A percentile compares a stretch with the other conserved stretches of the same genome.
Conservation (phyloP, 129 eudicot genomes). For the Mikania micrantha region DNA sequence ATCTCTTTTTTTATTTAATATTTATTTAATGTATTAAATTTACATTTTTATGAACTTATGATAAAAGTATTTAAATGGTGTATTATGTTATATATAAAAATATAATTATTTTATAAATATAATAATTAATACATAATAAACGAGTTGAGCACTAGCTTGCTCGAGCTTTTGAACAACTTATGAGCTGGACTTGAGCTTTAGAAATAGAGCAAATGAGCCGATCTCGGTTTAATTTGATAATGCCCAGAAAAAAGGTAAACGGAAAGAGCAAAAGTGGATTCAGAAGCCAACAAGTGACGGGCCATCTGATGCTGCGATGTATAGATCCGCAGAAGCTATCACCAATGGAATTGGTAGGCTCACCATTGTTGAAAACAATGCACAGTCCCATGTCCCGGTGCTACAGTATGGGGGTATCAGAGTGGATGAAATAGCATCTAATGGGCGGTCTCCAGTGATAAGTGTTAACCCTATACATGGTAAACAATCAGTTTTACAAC, state of each 20-base stretch:
- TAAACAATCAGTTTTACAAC: conserved; percentile 36
- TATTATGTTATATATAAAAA: too few species aligned
- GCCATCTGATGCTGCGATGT: conserved; percentile 25
- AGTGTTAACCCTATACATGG: conserved; percentile 32
- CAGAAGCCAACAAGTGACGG: conserved; percentile 36
- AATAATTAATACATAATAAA: too few species aligned
- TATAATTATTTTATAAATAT: too few species aligned
- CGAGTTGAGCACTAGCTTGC: too few species aligned
- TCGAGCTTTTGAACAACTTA: too few species aligned
- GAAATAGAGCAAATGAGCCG: too few species aligned
- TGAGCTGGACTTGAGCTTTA: too few species aligned
- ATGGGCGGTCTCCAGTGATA: conserved; percentile 22
- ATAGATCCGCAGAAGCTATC: conserved; percentile 35
- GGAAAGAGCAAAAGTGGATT: conserved; percentile 43
- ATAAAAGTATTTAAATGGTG: too few species aligned
- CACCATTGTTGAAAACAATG: conserved; percentile 38
- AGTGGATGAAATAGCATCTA: conserved; percentile 5
- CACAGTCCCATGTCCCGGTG: conserved; percentile 29
- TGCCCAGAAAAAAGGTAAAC: conserved; percentile 39
- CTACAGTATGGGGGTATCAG: conserved; percentile 17
- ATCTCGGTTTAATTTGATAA: conserved; percentile 7
- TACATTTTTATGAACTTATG: too few species aligned
- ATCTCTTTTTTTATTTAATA: too few species aligned
- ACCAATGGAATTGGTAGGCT: conserved; percentile 26
- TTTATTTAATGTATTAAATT: too few species aligned